These are phyloP conservation scores for Aphanomyces astaci DNA, from an alignment of 352 stramenopile species.

Conservation along the genomic window DNA sequence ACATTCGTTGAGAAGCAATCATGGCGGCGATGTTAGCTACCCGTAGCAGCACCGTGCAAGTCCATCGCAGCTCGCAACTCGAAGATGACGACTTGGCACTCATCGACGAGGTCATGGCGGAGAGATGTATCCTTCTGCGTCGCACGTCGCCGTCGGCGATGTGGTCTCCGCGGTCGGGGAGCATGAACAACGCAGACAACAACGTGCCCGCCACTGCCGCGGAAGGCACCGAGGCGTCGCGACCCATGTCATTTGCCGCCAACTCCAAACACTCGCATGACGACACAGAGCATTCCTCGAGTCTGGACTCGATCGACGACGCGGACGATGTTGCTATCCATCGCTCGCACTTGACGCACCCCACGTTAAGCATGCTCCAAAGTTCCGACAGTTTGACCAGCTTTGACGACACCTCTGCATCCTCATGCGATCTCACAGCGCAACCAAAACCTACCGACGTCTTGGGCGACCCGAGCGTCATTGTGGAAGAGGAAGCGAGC, in stretches of 20 bases:
- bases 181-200: background rate
- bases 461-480: background rate
- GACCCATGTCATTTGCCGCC: background rate
- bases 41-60: background rate
- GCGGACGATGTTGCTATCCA: background rate
- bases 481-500: background rate
- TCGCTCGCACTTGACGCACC: background rate
- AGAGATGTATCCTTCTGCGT: background rate
- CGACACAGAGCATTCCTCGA: background rate
- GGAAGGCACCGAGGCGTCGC: no score
- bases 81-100: background rate
- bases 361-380: conserved; percentile 18
- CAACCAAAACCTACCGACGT: background rate
- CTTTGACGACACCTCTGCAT: background rate
- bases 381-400: background rate
- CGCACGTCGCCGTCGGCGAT: background rate
- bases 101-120: background rate
- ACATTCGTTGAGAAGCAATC: background rate
- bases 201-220: background rate
- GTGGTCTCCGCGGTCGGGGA: background rate
- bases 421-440: background rate
- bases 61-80: background rate
- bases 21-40: conserved; percentile 5
- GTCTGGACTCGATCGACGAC: background rate
- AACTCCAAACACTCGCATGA: background rate